Evolutionary conservation across 2,329 filamentous ascomycete genomes (phyloP), one percentile per base, ranked within the genome.

Genomic region (Akanthomyces uredinophilus): DNA sequence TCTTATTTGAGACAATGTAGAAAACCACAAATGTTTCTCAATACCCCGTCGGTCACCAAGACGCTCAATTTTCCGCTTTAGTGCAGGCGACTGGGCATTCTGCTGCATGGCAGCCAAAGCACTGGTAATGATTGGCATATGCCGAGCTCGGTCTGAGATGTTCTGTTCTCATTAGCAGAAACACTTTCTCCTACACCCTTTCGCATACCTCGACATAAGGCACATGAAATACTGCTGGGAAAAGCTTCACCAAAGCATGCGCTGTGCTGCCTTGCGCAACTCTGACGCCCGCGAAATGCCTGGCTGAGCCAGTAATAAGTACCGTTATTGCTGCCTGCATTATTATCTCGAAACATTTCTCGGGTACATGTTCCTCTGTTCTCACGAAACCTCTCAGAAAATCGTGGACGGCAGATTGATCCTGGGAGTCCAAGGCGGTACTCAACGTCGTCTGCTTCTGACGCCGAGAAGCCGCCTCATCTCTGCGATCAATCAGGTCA

Each of bases 161-260:
- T 54, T 57, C 73, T 75, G 13, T 1, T 18, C 3, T n/a, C 5
- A n/a, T 53, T 54, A 52, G 41, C 3, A 2, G 7, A 5, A 3
- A 37, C 1, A 16, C 3, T 2, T 13, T 24, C 18, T 1, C 16
- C 14, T 20, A 37, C 16, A 18, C 5, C 29, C 14, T 35, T 39
- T 1, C 20, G 22, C 62, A 41, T 67, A 76, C 76, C 65, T 70
- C 70, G 14, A 77, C 66, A 66, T 76, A 75, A 18, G 68, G 65
- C 29, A 73, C 66, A 55, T 76, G 66, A 32, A 78, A 77, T 18
- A 77, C 73, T 18, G 72, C 72, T 0, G 76, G 76, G 4, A 69
- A 68, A 6, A 77, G 51, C 3, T 61, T 62, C 2, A 65, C 64
- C 11, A 78, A 66, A 8, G 71, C 68, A 14, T 65, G 64, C 4